Evolutionary conservation across 208 protist species (phyloP).

Genomic region (Trypanosoma scelopori): DNA sequence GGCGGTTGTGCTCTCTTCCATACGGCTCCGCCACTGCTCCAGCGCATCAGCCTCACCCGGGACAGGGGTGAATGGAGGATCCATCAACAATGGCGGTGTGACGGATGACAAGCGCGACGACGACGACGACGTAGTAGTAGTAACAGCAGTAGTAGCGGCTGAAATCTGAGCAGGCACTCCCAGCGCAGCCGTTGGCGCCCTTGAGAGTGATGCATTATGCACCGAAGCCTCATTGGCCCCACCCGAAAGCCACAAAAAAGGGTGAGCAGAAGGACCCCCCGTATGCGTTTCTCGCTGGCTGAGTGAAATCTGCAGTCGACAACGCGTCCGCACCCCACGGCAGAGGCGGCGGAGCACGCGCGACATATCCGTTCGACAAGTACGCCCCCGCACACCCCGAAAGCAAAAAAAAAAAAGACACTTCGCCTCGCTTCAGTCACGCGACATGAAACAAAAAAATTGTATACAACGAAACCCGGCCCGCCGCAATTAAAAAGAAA

Average conservation of each 20-base stretch:
- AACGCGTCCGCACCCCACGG: background rate
- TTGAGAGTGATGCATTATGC: background rate
- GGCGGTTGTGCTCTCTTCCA: background rate
- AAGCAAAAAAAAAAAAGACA: constrained; percentile 10
- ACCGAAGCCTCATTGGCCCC: background rate
- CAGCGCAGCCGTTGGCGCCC: background rate
- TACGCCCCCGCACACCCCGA: background rate
- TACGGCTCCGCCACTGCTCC: too few relatives aligned
- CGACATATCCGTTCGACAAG: background rate
- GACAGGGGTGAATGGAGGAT: constrained; percentile 56
- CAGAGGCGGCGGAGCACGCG: background rate
- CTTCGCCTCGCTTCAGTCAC: too few relatives aligned
- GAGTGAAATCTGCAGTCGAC: background rate
- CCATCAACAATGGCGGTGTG: constrained; percentile 32
- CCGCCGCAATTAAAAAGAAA: too few relatives aligned
- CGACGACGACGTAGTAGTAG: background rate
- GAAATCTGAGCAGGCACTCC: too few relatives aligned
- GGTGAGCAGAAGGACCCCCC: background rate
- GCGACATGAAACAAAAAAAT: too few relatives aligned
- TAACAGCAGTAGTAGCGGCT: background rate
- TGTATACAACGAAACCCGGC: background rate
- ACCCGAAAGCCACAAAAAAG: constrained; percentile 5
- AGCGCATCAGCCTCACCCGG: constrained; percentile 21
- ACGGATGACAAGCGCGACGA: background rate
- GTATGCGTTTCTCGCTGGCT: constrained; percentile 2